A percentile compares a stretch with the other conserved stretches of the same genome.
phyloP scores from a whole-genome alignment of 768 basidiomycete species.

The Tulasnella calospora region DNA sequence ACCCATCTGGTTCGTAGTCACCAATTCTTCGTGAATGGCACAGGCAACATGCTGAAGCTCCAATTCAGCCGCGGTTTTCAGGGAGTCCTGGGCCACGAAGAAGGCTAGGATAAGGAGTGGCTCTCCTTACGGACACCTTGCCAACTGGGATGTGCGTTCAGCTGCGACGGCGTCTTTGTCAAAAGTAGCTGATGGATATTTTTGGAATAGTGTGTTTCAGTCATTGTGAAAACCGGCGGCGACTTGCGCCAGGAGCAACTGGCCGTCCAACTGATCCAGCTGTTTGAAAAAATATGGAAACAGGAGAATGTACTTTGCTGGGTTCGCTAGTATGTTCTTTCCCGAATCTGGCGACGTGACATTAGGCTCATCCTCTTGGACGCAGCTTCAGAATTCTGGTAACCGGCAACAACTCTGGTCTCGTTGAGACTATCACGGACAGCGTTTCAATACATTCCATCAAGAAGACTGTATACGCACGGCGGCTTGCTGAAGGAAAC shows the following conservation, averaged over 20 bases:
- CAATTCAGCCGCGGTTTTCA: conserved; percentile 71
- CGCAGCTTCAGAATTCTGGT: conserved; percentile 90
- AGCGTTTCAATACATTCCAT: conserved; percentile 98
- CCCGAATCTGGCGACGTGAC: background rate
- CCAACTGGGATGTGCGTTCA: conserved; percentile 49
- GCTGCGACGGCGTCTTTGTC: background rate
- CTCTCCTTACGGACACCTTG: conserved; percentile 94
- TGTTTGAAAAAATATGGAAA: conserved; percentile 91
- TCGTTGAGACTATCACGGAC: conserved; percentile 98
- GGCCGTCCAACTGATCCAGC: conserved; percentile 88
- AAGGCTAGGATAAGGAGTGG: conserved; percentile 90
- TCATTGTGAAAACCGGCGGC: conserved; percentile 97
- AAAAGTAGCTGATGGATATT: background rate
- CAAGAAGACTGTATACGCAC: conserved; percentile 97
- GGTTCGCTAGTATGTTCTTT: background rate
- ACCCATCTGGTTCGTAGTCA: conserved; percentile 64
- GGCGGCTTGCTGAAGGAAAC: conserved; percentile 71
- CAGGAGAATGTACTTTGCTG: conserved; percentile 71
- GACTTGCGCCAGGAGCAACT: conserved; percentile 97
- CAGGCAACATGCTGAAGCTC: background rate
- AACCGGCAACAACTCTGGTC: conserved; percentile 84
- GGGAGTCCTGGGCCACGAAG: conserved; percentile 91
- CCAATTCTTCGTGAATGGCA: background rate
- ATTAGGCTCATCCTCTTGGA: background rate
- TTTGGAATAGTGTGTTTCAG: conserved; percentile 76